These are phyloP conservation scores for Byssochlamys sp. DNA, from an alignment of 2,329 filamentous ascomycete species.

Conservation along the genomic window DNA sequence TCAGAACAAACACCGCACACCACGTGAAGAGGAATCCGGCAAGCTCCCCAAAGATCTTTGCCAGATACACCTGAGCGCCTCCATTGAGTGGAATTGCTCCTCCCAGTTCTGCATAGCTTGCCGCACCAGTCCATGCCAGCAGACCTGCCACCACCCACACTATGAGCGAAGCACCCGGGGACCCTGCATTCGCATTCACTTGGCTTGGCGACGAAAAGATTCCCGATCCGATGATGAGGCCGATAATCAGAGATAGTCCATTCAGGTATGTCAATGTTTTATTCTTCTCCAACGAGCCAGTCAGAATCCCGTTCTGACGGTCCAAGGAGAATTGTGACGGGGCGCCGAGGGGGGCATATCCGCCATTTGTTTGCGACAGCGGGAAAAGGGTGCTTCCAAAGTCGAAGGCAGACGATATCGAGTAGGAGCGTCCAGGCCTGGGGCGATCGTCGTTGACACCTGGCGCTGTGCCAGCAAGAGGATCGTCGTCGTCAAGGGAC, in stretches of 20 bases:
- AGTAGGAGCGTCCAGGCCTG: slow-evolving; percentile 61
- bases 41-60: slow-evolving; percentile 92
- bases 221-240: slow-evolving; percentile 87
- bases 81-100: slow-evolving; percentile 93
- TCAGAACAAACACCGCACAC: slow-evolving; percentile 87
- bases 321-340: slow-evolving; percentile 51
- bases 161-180: slow-evolving; percentile 78
- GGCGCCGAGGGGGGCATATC: slow-evolving; percentile 78
- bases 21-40: slow-evolving; percentile 91
- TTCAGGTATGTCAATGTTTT: slow-evolving; percentile 94
- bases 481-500: slow-evolving; percentile 80
- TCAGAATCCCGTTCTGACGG: slow-evolving; percentile 51
- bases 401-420: slow-evolving; percentile 86
- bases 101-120: slow-evolving; percentile 89
- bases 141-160: slow-evolving; percentile 87
- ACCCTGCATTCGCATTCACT: slow-evolving; percentile 84
- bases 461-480: slow-evolving; percentile 50
- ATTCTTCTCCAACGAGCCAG: slow-evolving; percentile 80
- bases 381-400: slow-evolving; percentile 90
- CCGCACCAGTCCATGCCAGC: slow-evolving; percentile 88
- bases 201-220: slow-evolving; percentile 93
- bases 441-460: slow-evolving; percentile 41
- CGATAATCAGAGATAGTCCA: slow-evolving; percentile 79
- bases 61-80: slow-evolving; percentile 83
- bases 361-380: slow-evolving; percentile 68